Percentiles rank a stretch among this genome's conserved stretches.
These are phyloP conservation scores for Tetrapisispora arboricola DNA, from an alignment of 805 yeast genomes.

Conservation along the genomic window DNA sequence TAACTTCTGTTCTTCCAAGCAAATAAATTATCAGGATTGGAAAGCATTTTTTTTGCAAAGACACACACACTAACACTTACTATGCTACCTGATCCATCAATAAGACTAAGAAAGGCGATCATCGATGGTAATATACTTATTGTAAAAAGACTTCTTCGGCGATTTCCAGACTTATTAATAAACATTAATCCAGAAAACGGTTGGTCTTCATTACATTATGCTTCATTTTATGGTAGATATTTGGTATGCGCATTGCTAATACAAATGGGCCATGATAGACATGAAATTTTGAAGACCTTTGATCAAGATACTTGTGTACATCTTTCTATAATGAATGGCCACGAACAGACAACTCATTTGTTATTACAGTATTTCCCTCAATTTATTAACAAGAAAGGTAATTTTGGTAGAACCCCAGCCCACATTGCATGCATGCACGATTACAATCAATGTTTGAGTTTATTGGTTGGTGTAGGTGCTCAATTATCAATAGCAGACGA, in stretches of 20 bases:
- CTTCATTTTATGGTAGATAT: slow-evolving; percentile 63
- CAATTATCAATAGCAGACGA: slow-evolving; percentile 61
- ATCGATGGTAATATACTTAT: slow-evolving; percentile 50
- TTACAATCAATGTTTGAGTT: slow-evolving; percentile 49
- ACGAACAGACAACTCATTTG: slow-evolving; percentile 63
- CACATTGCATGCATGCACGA: slow-evolving; percentile 57
- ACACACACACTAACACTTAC: no score
- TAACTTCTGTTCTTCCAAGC: no score
- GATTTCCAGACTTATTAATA: slow-evolving; percentile 60
- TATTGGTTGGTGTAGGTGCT: slow-evolving; percentile 66
- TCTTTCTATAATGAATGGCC: slow-evolving; percentile 51
- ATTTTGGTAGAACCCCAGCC: slow-evolving; percentile 48
- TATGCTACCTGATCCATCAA: slow-evolving; percentile 43
- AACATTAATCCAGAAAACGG: slow-evolving; percentile 64
- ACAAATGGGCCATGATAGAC: slow-evolving; percentile 44
- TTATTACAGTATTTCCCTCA: slow-evolving; percentile 55
- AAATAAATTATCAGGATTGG: no score
- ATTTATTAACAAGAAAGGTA: slow-evolving; percentile 40
- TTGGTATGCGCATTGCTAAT: slow-evolving; percentile 53
- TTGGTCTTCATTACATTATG: slow-evolving; percentile 77
- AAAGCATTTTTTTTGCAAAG: no score
- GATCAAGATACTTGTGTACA: slow-evolving; percentile 59
- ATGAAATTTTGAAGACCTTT: slow-evolving; percentile 43
- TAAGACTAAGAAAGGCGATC: slow-evolving; percentile 60
- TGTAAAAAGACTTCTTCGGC: slow-evolving; percentile 51